phyloP scores from a whole-genome alignment of 768 basidiomycete genomes.

The Termitomyces sp. region DNA sequence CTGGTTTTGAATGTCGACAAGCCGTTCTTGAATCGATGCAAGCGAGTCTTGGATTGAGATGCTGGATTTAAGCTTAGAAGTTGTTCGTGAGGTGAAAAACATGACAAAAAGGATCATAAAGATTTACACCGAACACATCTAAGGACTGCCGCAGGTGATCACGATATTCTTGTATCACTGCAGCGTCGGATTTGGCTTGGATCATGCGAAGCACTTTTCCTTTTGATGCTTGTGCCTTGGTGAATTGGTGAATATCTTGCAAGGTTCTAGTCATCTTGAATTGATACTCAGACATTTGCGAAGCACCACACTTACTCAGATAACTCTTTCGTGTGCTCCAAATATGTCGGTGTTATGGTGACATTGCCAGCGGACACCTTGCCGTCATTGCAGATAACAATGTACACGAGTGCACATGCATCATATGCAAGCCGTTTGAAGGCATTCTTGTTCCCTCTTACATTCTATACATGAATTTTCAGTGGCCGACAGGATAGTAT shows the following conservation, averaged over 20 bases:
- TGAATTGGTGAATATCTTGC: not conserved
- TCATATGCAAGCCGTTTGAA: conserved; percentile 8
- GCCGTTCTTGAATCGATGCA: not conserved
- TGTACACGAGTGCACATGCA: conserved; percentile 12
- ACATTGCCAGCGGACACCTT: not conserved
- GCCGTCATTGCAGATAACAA: not conserved
- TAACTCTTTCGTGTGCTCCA: not conserved
- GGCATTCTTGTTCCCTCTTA: conserved; percentile 6
- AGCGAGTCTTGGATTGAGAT: conserved; percentile 6
- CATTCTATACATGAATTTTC: not conserved
- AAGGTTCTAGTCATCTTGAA: not conserved
- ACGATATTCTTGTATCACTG: conserved; percentile 7
- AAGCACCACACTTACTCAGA: not conserved
- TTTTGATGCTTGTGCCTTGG: not conserved
- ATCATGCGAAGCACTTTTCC: not conserved
- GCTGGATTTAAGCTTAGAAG: conserved; percentile 2
- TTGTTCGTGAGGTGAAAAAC: not conserved
- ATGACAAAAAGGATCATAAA: not conserved
- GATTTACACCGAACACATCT: conserved; percentile 3
- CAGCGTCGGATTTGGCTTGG: conserved; percentile 4
- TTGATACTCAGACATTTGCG: not conserved
- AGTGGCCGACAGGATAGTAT: not conserved
- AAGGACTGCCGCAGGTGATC: conserved; percentile 6
- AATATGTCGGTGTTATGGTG: not conserved
- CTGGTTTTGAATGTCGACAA: not conserved